Evolutionary conservation across 2,329 filamentous ascomycete species (phyloP).

Genomic region (Chaetomiaceae sp.): DNA sequence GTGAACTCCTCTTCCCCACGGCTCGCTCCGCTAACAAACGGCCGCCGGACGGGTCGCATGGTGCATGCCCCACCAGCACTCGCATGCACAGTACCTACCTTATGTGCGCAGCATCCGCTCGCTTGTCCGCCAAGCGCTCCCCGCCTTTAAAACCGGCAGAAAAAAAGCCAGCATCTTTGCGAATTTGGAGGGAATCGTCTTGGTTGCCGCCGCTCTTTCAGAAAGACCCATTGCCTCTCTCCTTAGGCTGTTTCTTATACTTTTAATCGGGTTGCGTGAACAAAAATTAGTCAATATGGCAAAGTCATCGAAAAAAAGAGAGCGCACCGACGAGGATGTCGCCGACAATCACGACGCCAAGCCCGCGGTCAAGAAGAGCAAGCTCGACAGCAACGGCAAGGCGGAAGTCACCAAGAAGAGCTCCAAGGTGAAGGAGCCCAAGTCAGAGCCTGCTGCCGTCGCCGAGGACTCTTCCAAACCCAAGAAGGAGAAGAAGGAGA

Average conservation of each 20-base stretch:
- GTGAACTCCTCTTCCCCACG: no score
- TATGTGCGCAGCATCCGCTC: no score
- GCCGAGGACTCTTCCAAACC: neutral
- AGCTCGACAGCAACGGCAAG: conserved; percentile 28
- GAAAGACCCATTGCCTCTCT: neutral
- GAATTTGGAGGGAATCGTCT: neutral
- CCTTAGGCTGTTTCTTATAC: neutral
- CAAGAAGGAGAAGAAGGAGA: conserved; percentile 33
- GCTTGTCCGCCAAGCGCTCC: conserved; percentile 2
- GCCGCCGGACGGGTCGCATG: conserved; percentile 22
- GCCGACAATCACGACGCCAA: conserved; percentile 20
- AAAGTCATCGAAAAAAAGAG: conserved; percentile 27
- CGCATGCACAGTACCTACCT: no score
- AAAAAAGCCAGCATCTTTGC: conserved; percentile 17
- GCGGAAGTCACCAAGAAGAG: conserved; percentile 26
- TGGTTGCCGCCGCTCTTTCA: neutral
- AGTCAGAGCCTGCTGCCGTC: neutral
- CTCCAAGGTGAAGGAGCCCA: conserved; percentile 17
- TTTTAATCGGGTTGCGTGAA: neutral
- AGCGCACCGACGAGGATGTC: conserved; percentile 26
- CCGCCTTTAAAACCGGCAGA: conserved; percentile 22
- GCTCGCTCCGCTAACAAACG: conserved; percentile 5
- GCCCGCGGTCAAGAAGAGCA: conserved; percentile 28
- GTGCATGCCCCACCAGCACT: conserved; percentile 1
- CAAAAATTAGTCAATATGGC: conserved; percentile 16